Evolutionary conservation across 148 eudicot species (phyloP).

Genomic region (Persicaria maculosa): DNA sequence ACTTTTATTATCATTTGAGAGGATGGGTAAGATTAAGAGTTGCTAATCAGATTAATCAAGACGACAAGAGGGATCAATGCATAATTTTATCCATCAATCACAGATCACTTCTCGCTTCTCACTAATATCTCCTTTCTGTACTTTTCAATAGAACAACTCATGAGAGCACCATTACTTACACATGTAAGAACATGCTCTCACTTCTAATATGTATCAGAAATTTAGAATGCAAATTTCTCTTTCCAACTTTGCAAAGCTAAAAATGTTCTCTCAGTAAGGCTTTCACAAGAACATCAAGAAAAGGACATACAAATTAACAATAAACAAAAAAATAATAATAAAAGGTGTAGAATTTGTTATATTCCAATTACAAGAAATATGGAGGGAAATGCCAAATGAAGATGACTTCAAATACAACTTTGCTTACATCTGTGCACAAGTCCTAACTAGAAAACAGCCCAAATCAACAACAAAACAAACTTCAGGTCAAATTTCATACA

Average conservation of each 20-base stretch:
- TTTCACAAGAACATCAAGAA: too few relatives aligned
- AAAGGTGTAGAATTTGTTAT: not conserved
- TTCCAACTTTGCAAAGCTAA: not conserved
- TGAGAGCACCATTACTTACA: not conserved
- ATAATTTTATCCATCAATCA: too few relatives aligned
- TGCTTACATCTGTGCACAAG: not conserved
- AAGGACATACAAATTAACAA: not conserved
- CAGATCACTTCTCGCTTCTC: not conserved
- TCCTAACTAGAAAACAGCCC: not conserved
- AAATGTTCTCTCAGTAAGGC: not conserved
- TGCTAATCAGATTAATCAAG: not conserved
- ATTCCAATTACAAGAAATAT: not conserved
- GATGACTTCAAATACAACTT: not conserved
- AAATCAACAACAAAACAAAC: not conserved
- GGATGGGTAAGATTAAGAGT: too few relatives aligned
- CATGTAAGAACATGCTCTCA: not conserved
- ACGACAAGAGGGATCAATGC: not conserved
- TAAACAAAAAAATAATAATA: not conserved
- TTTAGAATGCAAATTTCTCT: too few relatives aligned
- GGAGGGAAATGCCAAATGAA: not conserved
- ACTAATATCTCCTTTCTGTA: not conserved
- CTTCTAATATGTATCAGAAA: too few relatives aligned
- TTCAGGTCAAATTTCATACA: too few relatives aligned
- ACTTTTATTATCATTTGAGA: too few relatives aligned
- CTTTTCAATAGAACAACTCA: not conserved